Base-by-base conservation (phyloP, 768 basidiomycete genomes). In the Tylopilus intermedius region DNA sequence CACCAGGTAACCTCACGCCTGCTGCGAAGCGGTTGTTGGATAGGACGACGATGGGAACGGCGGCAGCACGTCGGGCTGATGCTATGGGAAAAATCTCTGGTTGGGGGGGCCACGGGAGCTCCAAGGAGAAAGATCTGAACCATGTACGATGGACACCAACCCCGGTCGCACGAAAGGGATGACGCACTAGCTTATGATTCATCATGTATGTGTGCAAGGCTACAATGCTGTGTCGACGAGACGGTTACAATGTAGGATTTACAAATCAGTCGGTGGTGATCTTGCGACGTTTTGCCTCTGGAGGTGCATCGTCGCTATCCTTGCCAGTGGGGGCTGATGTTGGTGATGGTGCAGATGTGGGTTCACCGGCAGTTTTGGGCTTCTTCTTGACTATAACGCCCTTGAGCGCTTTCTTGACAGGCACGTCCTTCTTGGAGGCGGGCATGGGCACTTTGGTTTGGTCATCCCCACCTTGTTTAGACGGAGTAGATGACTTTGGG, bases 311-410 rank as follows among this genome's bases (percentile, higher is more conserved):
- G 30, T 54, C 54, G 47, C n/a, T n/a, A 18, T 47, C 47, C 45
- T 69, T 62, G 14, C 61, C 56, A 10, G 51, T 21, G 45, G 59
- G 29, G 27, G 59, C 56, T 27, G 56, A 41, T 30, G 58, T 50
- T 26, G 61, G 57, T 41, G 62, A 41, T 18, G 66, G 41, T 53
- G 47, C 43, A 35, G 60, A 49, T 47, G 66, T 45, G 8, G 61
- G 46, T 30, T 61, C 53, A 43, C 26, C 22, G 5, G 22, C 21
- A 30, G 60, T 47, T 62, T 85, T 88, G 13, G 73, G 53, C 66
- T 81, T 90, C 68, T 84, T 90, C 74, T 90, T 92, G 45, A 89
- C 81, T 14, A 92, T 72, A 8, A 90, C 85, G 18, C 90, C 90
- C 62, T 90, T 92, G 40, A 92, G 72, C 3, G 77, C 66, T 57